Evolutionary conservation across 148 eudicot genomes (phyloP), one percentile per base, ranked within the genome.

Genomic region (Oxyria digyna): DNA sequence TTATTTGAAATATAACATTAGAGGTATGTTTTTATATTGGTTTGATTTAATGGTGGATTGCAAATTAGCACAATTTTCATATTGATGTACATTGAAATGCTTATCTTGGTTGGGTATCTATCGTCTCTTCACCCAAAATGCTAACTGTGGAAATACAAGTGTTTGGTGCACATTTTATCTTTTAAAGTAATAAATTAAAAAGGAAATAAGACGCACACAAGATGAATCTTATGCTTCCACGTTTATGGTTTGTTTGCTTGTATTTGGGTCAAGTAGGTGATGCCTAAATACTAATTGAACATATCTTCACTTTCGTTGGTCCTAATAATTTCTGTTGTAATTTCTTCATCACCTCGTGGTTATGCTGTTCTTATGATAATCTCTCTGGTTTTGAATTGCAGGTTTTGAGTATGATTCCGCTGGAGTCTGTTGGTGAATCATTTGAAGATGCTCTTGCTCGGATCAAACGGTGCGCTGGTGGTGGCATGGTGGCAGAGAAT

Each of bases 401-500:
- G 98, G 83, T 93, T 74, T 75, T 90, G 43, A 82, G 73, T 73
- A 65, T 90, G 85, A 86, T 93, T 67, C 96, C 93, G 6, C 75
- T 81, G 65, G 89, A 83, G 73, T 69, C 79, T 78, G 86, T 79
- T 40, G 88, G 87, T 49, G 98, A 93, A 81, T 67, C 70, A 75
- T 88, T 93, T 74, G 96, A 82, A 68, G 85, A 85, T 57, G 96
- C 98, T 62, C 78, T 93, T 67, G 86, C 89, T 73, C 95, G 98
- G 69, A 86, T 93, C 71, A 87, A 86, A 69, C 91, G 96, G 43
- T 93, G 98, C 77, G 81, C 90, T 79, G 97, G 98, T 72, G 96
- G 92, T 68, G 98, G 98, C 70, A 96, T 95, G 69, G 74, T 84
- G 48, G 74, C 86, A 24, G 90, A 76, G 72, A 80, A 84, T 71